Evolutionary conservation across 139 green algal genomes (phyloP).

Genomic region (Gonium pectorale): DNA sequence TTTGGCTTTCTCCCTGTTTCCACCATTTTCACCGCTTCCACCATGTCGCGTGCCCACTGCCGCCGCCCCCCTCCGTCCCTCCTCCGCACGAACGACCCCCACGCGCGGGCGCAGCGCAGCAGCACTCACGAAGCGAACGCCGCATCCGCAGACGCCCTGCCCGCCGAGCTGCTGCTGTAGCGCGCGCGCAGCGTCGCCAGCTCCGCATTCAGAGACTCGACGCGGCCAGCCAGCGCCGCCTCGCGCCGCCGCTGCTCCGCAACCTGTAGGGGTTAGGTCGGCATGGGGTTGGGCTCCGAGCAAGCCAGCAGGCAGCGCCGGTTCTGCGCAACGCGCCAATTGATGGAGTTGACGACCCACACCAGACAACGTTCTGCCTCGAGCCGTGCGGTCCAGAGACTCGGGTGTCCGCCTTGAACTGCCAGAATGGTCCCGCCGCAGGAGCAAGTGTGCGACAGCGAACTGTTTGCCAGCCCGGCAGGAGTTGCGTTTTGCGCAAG

Average conservation of each 20-base stretch:
- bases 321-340: too few relatives aligned
- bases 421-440: background rate
- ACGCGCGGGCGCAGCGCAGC: too few relatives aligned
- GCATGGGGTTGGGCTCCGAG: background rate
- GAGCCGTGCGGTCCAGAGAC: background rate
- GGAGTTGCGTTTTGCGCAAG: background rate
- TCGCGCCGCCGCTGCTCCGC: background rate
- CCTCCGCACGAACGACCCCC: background rate
- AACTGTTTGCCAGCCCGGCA: too few relatives aligned
- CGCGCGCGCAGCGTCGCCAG: conserved; percentile 18
- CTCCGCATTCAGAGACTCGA: background rate
- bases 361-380: too few relatives aligned
- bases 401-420: background rate
- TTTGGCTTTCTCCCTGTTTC: background rate
- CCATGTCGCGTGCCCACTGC: background rate
- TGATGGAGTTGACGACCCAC: too few relatives aligned
- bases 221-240: background rate
- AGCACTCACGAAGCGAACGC: conserved; percentile 18
- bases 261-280: background rate
- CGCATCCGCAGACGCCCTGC: background rate
- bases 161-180: background rate
- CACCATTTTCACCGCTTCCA: background rate
- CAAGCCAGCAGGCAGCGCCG: background rate
- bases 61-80: background rate
- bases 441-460: too few relatives aligned